phyloP scores from a whole-genome alignment of 139 green algal genomes.

The Gonium pectorale region DNA sequence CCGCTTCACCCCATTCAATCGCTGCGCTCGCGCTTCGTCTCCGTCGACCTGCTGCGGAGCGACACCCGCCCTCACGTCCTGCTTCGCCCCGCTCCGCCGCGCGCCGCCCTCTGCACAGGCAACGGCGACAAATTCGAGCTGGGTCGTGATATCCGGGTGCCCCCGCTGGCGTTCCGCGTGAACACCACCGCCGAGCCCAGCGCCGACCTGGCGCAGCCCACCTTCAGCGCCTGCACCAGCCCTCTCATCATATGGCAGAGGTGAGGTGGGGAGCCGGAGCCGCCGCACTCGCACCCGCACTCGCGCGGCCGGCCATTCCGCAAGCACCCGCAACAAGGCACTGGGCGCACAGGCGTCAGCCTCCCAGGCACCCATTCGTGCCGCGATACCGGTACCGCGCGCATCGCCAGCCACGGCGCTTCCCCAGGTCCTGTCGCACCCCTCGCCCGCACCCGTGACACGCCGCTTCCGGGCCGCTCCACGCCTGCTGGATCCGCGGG shows the following conservation, averaged over 20 bases:
- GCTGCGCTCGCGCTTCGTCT: background rate
- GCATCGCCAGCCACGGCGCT: background rate
- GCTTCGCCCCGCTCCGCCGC: background rate
- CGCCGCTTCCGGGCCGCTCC: too few relatives aligned
- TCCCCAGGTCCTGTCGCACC: background rate
- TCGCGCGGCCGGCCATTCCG: background rate
- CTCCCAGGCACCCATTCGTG: background rate
- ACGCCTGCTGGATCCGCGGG: too few relatives aligned
- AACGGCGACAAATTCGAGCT: conserved; percentile 29
- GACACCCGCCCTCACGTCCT: background rate
- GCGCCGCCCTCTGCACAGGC: background rate
- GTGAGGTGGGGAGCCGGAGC: background rate
- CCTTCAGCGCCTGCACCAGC: conserved; percentile 23
- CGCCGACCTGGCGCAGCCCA: conserved; percentile 16
- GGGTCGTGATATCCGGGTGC: background rate
- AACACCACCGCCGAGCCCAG: conserved; percentile 9
- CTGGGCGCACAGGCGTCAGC: background rate
- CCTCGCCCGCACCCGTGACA: too few relatives aligned
- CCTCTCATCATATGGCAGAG: conserved; percentile 21
- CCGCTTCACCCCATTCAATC: background rate
- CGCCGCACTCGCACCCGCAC: background rate
- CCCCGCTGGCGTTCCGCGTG: background rate
- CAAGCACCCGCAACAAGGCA: background rate
- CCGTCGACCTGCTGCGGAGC: background rate
- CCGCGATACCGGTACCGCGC: background rate